These are phyloP conservation scores for Verruconis gallopava DNA, from an alignment of 2,329 filamentous ascomycete genomes.

Conservation along the genomic window DNA sequence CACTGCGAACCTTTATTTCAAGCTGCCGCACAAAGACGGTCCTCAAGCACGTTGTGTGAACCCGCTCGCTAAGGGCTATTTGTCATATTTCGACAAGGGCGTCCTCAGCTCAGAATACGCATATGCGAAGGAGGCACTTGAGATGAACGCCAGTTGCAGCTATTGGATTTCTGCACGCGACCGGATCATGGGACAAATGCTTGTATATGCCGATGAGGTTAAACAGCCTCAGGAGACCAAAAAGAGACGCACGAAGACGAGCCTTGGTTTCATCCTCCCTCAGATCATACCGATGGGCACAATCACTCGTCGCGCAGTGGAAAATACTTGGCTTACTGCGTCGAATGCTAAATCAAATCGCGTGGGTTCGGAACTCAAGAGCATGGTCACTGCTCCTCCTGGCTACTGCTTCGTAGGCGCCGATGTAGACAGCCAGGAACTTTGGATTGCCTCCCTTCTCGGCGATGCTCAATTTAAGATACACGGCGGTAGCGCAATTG, in stretches of 20 bases:
- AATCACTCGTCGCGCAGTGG: conserved; percentile 83
- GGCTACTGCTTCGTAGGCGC: conserved; percentile 93
- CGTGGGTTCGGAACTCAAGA: conserved; percentile 91
- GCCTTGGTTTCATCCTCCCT: conserved; percentile 69
- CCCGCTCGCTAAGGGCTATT: conserved; percentile 82
- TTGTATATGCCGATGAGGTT: conserved; percentile 65
- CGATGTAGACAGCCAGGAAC: conserved; percentile 91
- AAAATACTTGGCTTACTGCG: conserved; percentile 96
- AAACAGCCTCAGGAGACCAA: conserved; percentile 15
- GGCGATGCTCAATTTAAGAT: conserved; percentile 91
- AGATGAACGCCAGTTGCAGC: conserved; percentile 98
- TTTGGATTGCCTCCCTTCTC: conserved; percentile 94
- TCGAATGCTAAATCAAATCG: conserved; percentile 94
- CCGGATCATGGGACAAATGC: conserved; percentile 88
- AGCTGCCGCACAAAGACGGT: conserved; percentile 92
- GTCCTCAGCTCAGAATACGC: conserved; percentile 74
- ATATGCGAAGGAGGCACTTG: conserved; percentile 85
- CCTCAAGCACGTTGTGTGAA: conserved; percentile 71
- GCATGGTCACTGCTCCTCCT: conserved; percentile 84
- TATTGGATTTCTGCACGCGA: conserved; percentile 98
- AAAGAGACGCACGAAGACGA: conserved; percentile 22
- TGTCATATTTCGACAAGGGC: conserved; percentile 82
- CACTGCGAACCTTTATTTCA: conserved; percentile 59
- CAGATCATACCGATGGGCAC: conserved; percentile 98
- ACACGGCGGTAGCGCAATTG: conserved; percentile 91